Conservation (phyloP, 805 yeast species). For the Isabelozyma pseudorhagii region DNA sequence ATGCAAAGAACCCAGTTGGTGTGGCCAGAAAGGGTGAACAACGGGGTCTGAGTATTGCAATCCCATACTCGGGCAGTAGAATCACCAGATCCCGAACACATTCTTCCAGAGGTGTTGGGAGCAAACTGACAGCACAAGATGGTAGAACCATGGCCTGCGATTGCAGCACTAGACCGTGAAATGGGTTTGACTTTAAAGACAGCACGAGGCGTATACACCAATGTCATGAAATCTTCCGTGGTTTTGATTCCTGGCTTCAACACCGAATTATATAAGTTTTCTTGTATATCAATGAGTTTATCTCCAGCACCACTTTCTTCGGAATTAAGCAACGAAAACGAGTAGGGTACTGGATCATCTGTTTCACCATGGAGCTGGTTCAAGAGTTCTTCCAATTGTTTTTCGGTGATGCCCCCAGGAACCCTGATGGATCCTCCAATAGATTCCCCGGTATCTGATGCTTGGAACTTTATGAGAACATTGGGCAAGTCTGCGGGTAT, state of each 20-base stretch:
- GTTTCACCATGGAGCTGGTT: constrained; percentile 69
- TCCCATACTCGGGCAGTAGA: constrained; percentile 96
- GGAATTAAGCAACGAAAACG: constrained; percentile 58
- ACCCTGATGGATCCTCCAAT: constrained; percentile 85
- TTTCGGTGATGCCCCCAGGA: constrained; percentile 83
- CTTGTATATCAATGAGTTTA: constrained; percentile 66
- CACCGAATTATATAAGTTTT: constrained; percentile 74
- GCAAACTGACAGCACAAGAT: constrained; percentile 91
- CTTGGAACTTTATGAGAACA: constrained; percentile 85
- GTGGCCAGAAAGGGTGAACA: constrained; percentile 78
- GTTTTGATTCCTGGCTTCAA: constrained; percentile 83
- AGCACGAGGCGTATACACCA: constrained; percentile 92
- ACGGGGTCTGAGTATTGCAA: constrained; percentile 90
- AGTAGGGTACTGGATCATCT: constrained; percentile 88
- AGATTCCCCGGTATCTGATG: constrained; percentile 86
- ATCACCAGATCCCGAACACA: constrained; percentile 97
- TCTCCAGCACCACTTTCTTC: constrained; percentile 33
- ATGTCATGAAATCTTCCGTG: constrained; percentile 88
- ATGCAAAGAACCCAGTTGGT: constrained; percentile 92
- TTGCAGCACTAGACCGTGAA: constrained; percentile 87
- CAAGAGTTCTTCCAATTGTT: constrained; percentile 82
- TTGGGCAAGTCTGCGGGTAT: constrained; percentile 80
- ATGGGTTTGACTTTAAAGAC: constrained; percentile 90
- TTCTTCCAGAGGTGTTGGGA: constrained; percentile 76
- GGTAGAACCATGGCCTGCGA: constrained; percentile 94